Conservation (phyloP, 257 asterid species). For the Salvia rosmarinus region DNA sequence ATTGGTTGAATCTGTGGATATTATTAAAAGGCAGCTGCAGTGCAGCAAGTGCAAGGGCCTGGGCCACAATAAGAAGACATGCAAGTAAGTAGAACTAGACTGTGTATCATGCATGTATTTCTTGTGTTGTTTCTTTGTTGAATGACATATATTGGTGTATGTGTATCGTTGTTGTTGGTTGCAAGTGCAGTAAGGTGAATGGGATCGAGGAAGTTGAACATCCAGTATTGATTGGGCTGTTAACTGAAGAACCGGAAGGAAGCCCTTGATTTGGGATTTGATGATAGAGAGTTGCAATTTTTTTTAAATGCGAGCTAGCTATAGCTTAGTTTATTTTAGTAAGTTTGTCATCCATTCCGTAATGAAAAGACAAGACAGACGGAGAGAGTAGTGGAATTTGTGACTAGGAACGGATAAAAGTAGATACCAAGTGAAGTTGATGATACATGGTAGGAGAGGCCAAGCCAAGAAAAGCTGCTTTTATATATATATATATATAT, state of each 20-base stretch:
- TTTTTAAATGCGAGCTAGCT: not conserved
- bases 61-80: conserved; percentile 95
- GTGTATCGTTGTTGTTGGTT: too few species aligned
- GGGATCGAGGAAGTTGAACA: conserved; percentile 51
- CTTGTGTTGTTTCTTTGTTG: not conserved
- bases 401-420: not conserved
- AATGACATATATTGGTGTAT: conserved; percentile 3
- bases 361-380: not conserved
- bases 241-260: conserved; percentile 38
- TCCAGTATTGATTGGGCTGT: conserved; percentile 44
- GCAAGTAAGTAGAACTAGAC: conserved; percentile 62
- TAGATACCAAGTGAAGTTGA: not conserved
- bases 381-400: not conserved
- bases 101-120: too few species aligned
- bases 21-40: conserved; percentile 95
- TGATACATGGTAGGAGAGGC: not conserved
- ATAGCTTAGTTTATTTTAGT: conserved; percentile 23
- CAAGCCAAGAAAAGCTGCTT: not conserved
- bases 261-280: conserved; percentile 40
- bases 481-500: too few species aligned
- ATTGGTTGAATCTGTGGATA: conserved; percentile 67
- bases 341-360: conserved; percentile 20
- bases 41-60: conserved; percentile 98
- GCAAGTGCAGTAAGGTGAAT: conserved; percentile 42
- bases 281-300: conserved; percentile 10